These are phyloP conservation scores for Mediolabrus comicus DNA, from an alignment of 108 stramenopile species.

Conservation along the genomic window DNA sequence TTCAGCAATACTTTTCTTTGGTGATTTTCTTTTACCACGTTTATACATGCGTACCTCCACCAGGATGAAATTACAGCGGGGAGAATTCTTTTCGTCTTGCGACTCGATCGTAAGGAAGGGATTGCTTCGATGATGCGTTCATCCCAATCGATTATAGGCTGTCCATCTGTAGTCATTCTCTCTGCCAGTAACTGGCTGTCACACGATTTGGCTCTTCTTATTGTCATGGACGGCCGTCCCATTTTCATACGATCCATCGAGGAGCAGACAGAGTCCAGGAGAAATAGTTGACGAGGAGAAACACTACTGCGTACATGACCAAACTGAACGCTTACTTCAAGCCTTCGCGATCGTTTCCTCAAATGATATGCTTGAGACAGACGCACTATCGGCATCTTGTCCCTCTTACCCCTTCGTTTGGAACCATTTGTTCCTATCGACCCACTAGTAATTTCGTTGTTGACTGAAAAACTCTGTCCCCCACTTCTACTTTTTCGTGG, in stretches of 20 bases:
- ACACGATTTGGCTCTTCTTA: constrained; percentile 32
- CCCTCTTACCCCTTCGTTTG: constrained; percentile 63
- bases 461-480: constrained; percentile 1
- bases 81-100: constrained; percentile 8
- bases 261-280: constrained; percentile 49
- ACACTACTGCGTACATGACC: constrained; percentile 54
- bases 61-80: constrained; percentile 49
- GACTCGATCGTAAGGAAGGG: constrained; percentile 25
- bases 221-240: constrained; percentile 60
- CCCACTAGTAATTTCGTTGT: not conserved
- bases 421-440: constrained; percentile 24
- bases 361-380: constrained; percentile 2
- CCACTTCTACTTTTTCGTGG: constrained; percentile 3
- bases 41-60: constrained; percentile 67
- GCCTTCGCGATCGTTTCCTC: constrained; percentile 5
- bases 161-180: constrained; percentile 23
- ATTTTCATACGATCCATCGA: constrained; percentile 55
- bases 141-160: constrained; percentile 25
- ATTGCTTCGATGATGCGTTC: constrained; percentile 20
- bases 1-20: constrained; percentile 39
- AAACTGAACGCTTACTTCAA: constrained; percentile 48
- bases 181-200: constrained; percentile 9
- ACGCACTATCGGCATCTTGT: constrained; percentile 33
- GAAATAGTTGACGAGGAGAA: constrained; percentile 62
- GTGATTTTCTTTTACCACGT: constrained; percentile 56